Base-by-base conservation (phyloP, 2,329 filamentous ascomycete genomes). In the Xylaria polymorpha region DNA sequence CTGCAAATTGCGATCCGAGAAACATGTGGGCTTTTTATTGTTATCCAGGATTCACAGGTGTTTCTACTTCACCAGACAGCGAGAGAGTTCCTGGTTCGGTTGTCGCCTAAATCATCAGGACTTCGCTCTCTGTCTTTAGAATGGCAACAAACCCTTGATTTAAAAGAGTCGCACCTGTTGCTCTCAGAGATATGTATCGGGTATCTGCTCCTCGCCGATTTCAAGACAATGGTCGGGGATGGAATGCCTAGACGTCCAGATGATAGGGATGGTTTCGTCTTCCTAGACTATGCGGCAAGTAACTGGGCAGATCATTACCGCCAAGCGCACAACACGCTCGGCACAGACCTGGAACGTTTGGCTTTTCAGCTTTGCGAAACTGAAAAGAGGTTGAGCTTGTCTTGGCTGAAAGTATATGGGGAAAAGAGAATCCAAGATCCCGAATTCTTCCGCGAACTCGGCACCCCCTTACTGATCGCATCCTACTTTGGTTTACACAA, bases 1-100 rank as follows among this genome's bases (percentile, higher is more conserved):
- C 39, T 67, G 18, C 35, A 22, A n/a, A 32, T 1, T 37, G 53
- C 35, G 3, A 59, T 72, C 14, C 59, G 71, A 60, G 61, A 72
- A 43, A 20, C 5, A 0, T 73, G 71, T 59, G 71, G 71, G 7
- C 70, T 73, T 56, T 73, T 73, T 46, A 46, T 73, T 22, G 37
- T 60, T 20, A 44, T 73, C 14, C 12, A 65, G 22, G 55, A 60
- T 37, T 68, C 64, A 3, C 29, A 58, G 25, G 18, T 72, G 3
- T 71, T 58, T 20, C 64, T 72, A 8, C 55, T 73, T 1, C 70
- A 73, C 22, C 70, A 73, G 39, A 73, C 71, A 15, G 70, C 71
- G 0, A 67, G 65, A 35, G 71, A 73, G 22, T 73, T 73, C 15
- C 41, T 73, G 4, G 37, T 67, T 57, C 58, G 12, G 32, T 53